phyloP scores from a whole-genome alignment of 768 basidiomycete genomes.

The Collybia sp. region DNA sequence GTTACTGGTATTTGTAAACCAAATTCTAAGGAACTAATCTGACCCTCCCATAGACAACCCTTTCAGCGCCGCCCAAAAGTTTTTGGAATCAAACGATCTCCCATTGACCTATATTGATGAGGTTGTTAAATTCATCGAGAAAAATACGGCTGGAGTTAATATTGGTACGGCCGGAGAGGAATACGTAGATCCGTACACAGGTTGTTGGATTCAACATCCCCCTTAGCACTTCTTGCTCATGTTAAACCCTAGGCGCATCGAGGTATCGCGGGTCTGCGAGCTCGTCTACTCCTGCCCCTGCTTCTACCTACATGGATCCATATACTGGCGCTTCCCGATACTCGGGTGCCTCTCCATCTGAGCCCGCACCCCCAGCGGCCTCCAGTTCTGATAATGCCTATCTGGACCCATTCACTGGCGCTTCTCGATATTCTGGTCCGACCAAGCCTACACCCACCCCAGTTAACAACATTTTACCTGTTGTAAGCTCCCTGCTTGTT shows the following conservation, averaged over 20 bases:
- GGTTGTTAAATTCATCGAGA: constrained; percentile 91
- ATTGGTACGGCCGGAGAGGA: constrained; percentile 56
- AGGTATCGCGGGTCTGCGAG: constrained; percentile 48
- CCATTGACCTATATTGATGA: constrained; percentile 82
- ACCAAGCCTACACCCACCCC: constrained; percentile 28
- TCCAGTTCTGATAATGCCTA: constrained; percentile 25
- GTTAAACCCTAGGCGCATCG: constrained; percentile 44
- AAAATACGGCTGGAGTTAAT: constrained; percentile 77
- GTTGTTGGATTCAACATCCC: constrained; percentile 27
- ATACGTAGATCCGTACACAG: constrained; percentile 89
- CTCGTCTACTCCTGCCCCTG: constrained; percentile 21
- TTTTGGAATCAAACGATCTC: constrained; percentile 80
- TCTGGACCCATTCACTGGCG: constrained; percentile 69
- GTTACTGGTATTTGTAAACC: constrained; percentile 53
- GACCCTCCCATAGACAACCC: constrained; percentile 70
- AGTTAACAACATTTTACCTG: constrained; percentile 42
- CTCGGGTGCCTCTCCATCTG: constrained; percentile 31
- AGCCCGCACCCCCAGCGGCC: constrained; percentile 18
- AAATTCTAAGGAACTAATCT: not conserved
- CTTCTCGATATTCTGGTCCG: constrained; percentile 53
- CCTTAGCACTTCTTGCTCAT: constrained; percentile 4
- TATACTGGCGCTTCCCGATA: constrained; percentile 73
- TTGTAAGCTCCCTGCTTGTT: constrained; percentile 27
- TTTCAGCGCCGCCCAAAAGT: constrained; percentile 83
- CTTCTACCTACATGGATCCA: constrained; percentile 53